Base-by-base conservation (phyloP, 2,329 filamentous ascomycete species). In the Bipolaris gigantea region DNA sequence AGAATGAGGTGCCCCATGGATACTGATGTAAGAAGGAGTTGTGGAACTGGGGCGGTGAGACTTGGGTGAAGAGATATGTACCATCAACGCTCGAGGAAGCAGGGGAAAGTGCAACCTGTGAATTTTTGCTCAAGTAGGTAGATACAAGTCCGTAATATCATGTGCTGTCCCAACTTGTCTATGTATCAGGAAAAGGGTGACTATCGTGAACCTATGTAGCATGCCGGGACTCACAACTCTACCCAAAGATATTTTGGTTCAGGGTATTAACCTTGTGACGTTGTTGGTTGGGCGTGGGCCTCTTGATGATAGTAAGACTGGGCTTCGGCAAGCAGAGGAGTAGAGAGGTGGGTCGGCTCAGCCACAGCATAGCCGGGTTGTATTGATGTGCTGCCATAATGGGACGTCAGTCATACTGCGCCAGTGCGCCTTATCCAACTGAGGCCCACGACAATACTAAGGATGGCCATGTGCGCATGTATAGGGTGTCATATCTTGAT, bases 1-100 rank as follows among this genome's bases (percentile, higher is more conserved):
- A 50, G 11, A 6, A 59, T 39, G 13, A 50, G 48, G n/a, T 51
- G 48, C 36, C 53, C 60, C 56, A 59, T 61, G 16, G 46, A 21
- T 39, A 50, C 40, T 43, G 25, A 19, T 34, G 10, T 46, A 13
- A 43, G 19, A n/a, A 7, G 38, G 34, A 11, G 27, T 30, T 11
- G 4, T 30, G n/a, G 13, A 34, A 23, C 16, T 34, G 25, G 15
- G 2, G n/a, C 33, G 35, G 18, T 38, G 25, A 42, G 32, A 11
- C 13, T 33, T 43, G 44, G 19, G 40, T 16, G 2, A 19, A 50
- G 46, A 50, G 19, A 27, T 40, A 34, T 27, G 40, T 34, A 18
- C 16, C 25, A 41, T n/a, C 34, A 13, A 21, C 38, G 38, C 25
- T 53, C 45, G 49, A 42, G 21, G 30, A 41, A 35, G 40, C n/a